phyloP scores from a whole-genome alignment of 805 yeast species.

The Kodamaea kaohsiungensis region DNA sequence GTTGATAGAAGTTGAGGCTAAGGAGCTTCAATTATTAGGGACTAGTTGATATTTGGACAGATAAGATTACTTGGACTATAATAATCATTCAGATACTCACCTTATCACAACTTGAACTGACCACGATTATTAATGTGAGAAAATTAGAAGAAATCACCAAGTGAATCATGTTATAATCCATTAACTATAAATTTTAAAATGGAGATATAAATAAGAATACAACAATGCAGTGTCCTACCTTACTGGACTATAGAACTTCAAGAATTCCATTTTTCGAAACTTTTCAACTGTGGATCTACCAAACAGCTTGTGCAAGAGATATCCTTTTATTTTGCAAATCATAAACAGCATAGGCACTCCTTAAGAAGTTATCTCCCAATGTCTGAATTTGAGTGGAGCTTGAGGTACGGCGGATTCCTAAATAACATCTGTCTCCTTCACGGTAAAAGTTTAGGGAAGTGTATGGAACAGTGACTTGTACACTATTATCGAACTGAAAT shows the following conservation, averaged over 20 bases:
- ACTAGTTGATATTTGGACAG: not conserved
- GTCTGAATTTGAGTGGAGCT: constrained; percentile 8
- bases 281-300: not conserved
- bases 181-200: too few relatives aligned
- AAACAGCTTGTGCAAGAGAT: constrained; percentile 25
- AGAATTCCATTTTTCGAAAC: too few relatives aligned
- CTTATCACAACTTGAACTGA: too few relatives aligned
- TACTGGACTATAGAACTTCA: too few relatives aligned
- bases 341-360: constrained; percentile 27
- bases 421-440: not conserved
- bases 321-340: constrained; percentile 24
- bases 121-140: too few relatives aligned
- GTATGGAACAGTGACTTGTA: not conserved
- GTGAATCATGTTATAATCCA: too few relatives aligned
- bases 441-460: not conserved
- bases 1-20: constrained; percentile 40
- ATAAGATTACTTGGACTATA: too few relatives aligned
- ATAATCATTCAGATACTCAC: too few relatives aligned
- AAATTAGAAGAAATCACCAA: too few relatives aligned
- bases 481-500: not conserved
- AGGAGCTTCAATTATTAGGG: constrained; percentile 18
- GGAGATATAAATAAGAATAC: too few relatives aligned
- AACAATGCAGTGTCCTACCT: too few relatives aligned
- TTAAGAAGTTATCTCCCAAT: constrained; percentile 31
- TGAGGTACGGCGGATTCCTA: constrained; percentile 6